phyloP scores from a whole-genome alignment of 2,329 filamentous ascomycete genomes.

The Cladosporium austrohemisphaericum region DNA sequence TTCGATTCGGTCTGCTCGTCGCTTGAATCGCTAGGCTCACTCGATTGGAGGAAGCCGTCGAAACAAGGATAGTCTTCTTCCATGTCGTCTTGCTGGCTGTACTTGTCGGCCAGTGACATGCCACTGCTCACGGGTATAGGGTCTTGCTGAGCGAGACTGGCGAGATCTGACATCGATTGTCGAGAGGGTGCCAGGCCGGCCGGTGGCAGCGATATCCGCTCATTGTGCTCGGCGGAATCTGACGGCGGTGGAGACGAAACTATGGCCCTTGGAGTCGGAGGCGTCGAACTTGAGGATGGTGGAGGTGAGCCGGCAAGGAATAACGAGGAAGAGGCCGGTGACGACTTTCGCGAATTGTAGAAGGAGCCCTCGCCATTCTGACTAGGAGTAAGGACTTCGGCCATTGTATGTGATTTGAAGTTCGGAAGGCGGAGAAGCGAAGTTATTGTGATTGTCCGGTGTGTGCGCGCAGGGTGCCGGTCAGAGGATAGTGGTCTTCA shows the following conservation, averaged over 20 bases:
- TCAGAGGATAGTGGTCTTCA: constrained; percentile 13
- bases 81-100: constrained; percentile 31
- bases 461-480: background rate
- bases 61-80: constrained; percentile 33
- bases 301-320: constrained; percentile 13
- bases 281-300: constrained; percentile 4
- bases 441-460: background rate
- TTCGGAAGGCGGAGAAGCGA: background rate
- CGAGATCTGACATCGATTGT: constrained; percentile 30
- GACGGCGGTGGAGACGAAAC: constrained; percentile 6
- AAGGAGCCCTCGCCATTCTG: constrained; percentile 12
- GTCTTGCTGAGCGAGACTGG: constrained; percentile 50
- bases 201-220: constrained; percentile 26
- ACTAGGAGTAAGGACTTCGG: constrained; percentile 12
- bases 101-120: constrained; percentile 55
- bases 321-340: constrained; percentile 8
- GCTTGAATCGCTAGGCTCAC: constrained; percentile 23
- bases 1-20: constrained; percentile 21
- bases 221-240: constrained; percentile 32
- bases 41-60: constrained; percentile 48
- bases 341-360: constrained; percentile 12
- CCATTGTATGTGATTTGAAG: constrained; percentile 8
- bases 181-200: constrained; percentile 31
- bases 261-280: background rate
- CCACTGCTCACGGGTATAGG: constrained; percentile 61